Evolutionary conservation across 140 eudicot species (phyloP), one percentile per base, ranked within the genome.

Genomic region (Anethum foeniculum): DNA sequence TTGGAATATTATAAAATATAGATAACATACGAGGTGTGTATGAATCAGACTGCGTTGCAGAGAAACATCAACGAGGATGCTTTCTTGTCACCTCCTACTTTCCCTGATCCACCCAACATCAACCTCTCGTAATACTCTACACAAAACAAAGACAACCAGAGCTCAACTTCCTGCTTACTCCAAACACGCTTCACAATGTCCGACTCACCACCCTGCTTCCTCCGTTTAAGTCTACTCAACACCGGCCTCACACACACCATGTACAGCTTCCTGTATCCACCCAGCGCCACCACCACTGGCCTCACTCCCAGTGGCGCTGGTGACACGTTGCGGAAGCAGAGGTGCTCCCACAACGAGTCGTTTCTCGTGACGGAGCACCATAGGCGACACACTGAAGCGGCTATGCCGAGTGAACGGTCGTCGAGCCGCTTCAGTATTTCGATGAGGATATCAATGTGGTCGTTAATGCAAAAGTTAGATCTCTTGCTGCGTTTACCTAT

Each of bases 301-400:
- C 93, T 80, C 13, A 88, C 89, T 5, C 90, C 90, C 5, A 85
- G 74, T 10, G 90, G 91, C 18, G 92, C 88, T 10, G 97, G 96
- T 12, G 94, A 84, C 78, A 86, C 92, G 85, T 92, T 89, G 83
- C 95, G 96, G 86, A 94, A 94, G 82, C 98, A 94, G 8, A 94
- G 84, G 78, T 90, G 94, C 85, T 94, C 98, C 98, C 98, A 94
- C n/a, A 94, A 77, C 52, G 93, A 62, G 79, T 94, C 97, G 67
- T 88, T 90, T 18, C 87, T 81, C 0, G 94, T 80, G 7, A 94
- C 76, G 43, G 89, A 65, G 36, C 89, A 86, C 98, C 98, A 94
- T 41, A 90, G 84, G n/a, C 88, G 85, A 76, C 98, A 94, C 1
- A 94, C 98, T 64, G 93, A 87, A 3, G 97, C 90, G 13, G 98